Percentiles rank a stretch among this genome's conserved stretches.
These are phyloP conservation scores for Neurospora crassa DNA, from an alignment of 2,329 filamentous ascomycete genomes.

Conservation along the genomic window DNA sequence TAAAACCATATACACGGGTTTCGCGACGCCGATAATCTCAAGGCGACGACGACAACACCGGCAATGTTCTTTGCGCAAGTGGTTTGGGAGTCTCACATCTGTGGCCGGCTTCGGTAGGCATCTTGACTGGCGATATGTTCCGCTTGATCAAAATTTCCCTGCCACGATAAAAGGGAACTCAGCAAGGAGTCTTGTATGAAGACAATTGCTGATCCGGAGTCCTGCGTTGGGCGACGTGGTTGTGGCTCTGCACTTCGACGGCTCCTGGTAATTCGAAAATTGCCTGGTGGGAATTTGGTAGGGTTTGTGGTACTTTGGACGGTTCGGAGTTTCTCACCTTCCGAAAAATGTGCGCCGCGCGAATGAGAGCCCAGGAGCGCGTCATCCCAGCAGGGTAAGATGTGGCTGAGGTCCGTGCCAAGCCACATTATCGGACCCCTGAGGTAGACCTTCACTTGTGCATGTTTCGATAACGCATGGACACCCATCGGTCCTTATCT, in stretches of 20 bases:
- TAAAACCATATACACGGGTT: constrained; percentile 3
- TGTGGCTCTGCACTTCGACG: constrained; percentile 20
- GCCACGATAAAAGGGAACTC: constrained; percentile 18
- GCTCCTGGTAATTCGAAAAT: constrained; percentile 20
- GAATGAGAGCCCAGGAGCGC: not conserved
- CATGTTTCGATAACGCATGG: not conserved
- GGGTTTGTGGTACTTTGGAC: constrained; percentile 16
- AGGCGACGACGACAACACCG: constrained; percentile 4
- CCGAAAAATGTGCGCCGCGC: not conserved
- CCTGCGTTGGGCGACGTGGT: constrained; percentile 21
- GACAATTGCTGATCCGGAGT: constrained; percentile 20
- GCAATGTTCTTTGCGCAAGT: constrained; percentile 7
- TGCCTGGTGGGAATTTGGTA: constrained; percentile 20
- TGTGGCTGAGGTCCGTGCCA: not conserved
- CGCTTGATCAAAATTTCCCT: constrained; percentile 29
- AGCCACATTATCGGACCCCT: not conserved
- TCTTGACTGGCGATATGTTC: constrained; percentile 43
- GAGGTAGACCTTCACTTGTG: not conserved
- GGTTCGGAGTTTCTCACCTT: constrained; percentile 16
- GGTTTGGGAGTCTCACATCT: constrained; percentile 58
- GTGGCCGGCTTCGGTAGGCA: constrained; percentile 83
- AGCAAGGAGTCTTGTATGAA: constrained; percentile 19
- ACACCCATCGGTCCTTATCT: not conserved
- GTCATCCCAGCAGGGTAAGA: not conserved
- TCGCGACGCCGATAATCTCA: constrained; percentile 7